Conservation (phyloP, 345 rosid species). For the Populus pruinosa region DNA sequence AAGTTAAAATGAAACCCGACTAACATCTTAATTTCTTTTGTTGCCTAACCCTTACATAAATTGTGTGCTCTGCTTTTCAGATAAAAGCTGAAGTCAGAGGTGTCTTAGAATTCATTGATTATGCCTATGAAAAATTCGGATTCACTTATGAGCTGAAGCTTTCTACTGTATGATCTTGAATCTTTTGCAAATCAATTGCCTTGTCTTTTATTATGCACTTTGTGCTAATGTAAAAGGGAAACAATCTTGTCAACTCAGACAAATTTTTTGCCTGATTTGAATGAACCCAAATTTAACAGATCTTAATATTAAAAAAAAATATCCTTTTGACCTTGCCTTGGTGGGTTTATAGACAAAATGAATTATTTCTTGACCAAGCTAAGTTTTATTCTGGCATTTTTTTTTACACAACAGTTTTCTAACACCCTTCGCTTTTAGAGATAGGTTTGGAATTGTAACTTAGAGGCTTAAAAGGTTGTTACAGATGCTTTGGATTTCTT, state of each 20-base stretch:
- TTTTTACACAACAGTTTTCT: not conserved
- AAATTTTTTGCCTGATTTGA: not conserved
- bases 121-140: slow-evolving; percentile 63
- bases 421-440: not conserved
- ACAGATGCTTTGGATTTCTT: not conserved
- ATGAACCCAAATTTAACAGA: not conserved
- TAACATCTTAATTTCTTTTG: slow-evolving; percentile 1
- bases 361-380: not conserved
- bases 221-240: not conserved
- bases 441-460: not conserved
- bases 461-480: not conserved
- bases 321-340: not conserved
- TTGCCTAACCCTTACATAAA: slow-evolving; percentile 5
- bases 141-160: slow-evolving; percentile 91
- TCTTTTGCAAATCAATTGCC: not conserved
- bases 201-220: slow-evolving; percentile 4
- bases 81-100: slow-evolving; percentile 74
- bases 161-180: slow-evolving; percentile 56
- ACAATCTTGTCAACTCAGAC: not conserved
- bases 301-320: not conserved
- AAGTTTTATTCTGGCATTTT: not conserved
- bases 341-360: not conserved
- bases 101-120: slow-evolving; percentile 77
- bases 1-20: slow-evolving; percentile 8
- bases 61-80: slow-evolving; percentile 41